Percentiles rank a stretch among this genome's conserved stretches.
Conservation (phyloP, 2,329 filamentous ascomycete genomes). For the Nigrospora sphaerica region DNA sequence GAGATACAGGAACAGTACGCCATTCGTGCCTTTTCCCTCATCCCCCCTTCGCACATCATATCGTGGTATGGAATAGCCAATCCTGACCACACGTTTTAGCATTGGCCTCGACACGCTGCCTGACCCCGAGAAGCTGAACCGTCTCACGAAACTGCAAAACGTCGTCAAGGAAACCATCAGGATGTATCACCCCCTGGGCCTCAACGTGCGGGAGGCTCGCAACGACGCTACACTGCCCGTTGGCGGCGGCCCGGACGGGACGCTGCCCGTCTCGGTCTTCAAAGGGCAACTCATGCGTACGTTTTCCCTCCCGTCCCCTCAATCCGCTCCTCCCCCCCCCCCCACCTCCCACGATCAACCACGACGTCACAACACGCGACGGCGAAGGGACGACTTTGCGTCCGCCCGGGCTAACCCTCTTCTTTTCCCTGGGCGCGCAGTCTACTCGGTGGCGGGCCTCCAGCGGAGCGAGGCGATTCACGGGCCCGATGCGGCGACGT, state of each 20-base stretch:
- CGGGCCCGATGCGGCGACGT: background rate
- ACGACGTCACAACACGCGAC: no score
- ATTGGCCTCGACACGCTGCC: constrained; percentile 1
- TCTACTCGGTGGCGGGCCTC: constrained; percentile 1
- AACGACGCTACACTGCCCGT: background rate
- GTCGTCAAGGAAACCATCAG: background rate
- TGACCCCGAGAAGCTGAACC: background rate
- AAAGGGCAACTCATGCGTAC: background rate
- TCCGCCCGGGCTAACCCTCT: background rate
- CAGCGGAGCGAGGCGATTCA: background rate
- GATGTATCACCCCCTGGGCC: constrained; percentile 2
- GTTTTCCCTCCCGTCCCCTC: no score
- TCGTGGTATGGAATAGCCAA: no score
- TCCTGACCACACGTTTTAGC: background rate
- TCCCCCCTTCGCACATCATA: no score
- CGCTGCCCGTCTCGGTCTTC: background rate
- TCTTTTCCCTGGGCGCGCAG: background rate
- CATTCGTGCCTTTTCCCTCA: no score
- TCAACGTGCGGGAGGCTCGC: constrained; percentile 1
- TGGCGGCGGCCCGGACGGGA: background rate
- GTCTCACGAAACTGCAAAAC: background rate
- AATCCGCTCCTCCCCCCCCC: background rate
- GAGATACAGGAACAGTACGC: background rate
- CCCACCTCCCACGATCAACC: no score
- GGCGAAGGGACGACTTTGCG: no score